Evolutionary conservation across 2,329 filamentous ascomycete genomes (phyloP).

Genomic region (Periconia digitata): DNA sequence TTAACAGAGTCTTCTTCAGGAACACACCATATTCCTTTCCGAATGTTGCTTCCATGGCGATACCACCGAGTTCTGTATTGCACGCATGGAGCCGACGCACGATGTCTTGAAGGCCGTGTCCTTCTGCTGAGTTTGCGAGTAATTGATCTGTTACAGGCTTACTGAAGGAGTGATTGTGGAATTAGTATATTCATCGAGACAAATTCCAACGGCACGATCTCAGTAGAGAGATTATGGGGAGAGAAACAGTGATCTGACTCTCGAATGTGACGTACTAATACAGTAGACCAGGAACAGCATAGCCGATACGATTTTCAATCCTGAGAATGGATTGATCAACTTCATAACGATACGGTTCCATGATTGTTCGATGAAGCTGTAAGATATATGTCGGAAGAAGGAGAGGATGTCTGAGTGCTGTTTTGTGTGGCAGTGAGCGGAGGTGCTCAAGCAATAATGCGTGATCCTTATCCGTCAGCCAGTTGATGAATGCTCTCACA

Average conservation of each 20-base stretch:
- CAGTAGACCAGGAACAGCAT: conserved; percentile 11
- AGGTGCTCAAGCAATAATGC: conserved; percentile 1
- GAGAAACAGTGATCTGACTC: too few species aligned
- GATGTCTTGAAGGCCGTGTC: conserved; percentile 8
- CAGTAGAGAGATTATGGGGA: too few species aligned
- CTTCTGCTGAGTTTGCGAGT: neutral
- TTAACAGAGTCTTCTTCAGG: conserved; percentile 2
- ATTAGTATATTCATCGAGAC: neutral
- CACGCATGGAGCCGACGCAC: conserved; percentile 9
- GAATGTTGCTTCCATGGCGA: conserved; percentile 5
- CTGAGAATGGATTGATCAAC: conserved; percentile 6
- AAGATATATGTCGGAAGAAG: conserved; percentile 7
- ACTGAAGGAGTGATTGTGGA: neutral
- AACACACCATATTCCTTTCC: conserved; percentile 10
- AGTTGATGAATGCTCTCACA: conserved; percentile 9
- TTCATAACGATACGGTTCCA: conserved; percentile 8
- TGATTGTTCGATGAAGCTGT: conserved; percentile 2
- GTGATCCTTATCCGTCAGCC: conserved; percentile 3
- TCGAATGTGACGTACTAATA: neutral
- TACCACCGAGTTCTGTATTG: conserved; percentile 7
- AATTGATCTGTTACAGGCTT: neutral
- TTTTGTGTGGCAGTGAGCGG: neutral
- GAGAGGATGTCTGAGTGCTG: conserved; percentile 5
- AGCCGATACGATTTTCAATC: conserved; percentile 9
- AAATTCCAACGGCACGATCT: too few species aligned